phyloP scores from a whole-genome alignment of 2,329 filamentous ascomycete species.

The Nothophoma quercina region DNA sequence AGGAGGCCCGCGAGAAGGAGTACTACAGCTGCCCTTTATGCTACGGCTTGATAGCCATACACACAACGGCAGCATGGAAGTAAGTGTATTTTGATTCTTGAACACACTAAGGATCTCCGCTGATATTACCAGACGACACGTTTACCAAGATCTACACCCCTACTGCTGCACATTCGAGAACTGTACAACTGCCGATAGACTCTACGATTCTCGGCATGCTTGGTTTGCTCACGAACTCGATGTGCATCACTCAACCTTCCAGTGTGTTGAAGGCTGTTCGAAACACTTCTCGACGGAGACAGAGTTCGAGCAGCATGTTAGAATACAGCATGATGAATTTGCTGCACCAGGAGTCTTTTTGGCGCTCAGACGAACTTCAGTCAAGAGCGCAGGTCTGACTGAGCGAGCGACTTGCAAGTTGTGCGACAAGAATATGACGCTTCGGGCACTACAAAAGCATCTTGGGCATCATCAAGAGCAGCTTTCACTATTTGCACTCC shows the following conservation, averaged over 20 bases:
- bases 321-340: not conserved
- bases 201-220: constrained; percentile 28
- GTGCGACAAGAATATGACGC: constrained; percentile 20
- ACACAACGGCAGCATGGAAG: constrained; percentile 30
- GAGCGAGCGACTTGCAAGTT: constrained; percentile 10
- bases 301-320: not conserved
- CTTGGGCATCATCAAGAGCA: constrained; percentile 34
- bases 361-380: not conserved
- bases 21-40: constrained; percentile 46
- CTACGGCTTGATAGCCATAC: constrained; percentile 31
- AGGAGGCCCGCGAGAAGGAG: constrained; percentile 26
- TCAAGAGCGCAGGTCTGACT: not conserved
- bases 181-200: constrained; percentile 29
- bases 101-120: not conserved
- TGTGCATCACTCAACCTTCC: constrained; percentile 26
- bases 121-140: constrained; percentile 23
- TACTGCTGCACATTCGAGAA: constrained; percentile 34
- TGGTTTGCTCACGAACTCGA: constrained; percentile 37
- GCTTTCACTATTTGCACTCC: constrained; percentile 34
- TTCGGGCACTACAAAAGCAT: constrained; percentile 26
- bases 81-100: constrained; percentile 5
- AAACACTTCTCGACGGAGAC: not conserved
- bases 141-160: constrained; percentile 35
- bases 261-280: constrained; percentile 22
- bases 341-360: not conserved